phyloP scores from a whole-genome alignment of 352 stramenopile genomes.

The Phytophthora meadii region DNA sequence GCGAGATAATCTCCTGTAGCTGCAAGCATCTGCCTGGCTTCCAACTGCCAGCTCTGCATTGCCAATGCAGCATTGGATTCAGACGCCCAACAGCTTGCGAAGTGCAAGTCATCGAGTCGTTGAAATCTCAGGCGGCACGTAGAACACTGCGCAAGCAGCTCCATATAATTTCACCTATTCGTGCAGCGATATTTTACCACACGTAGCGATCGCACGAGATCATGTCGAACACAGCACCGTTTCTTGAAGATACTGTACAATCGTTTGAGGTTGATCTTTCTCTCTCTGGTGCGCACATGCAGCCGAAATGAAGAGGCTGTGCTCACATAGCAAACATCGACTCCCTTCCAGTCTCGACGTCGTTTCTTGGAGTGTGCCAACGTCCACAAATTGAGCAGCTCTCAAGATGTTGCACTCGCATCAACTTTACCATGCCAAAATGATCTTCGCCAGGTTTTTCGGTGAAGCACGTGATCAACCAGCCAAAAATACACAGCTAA shows the following conservation, averaged over 20 bases:
- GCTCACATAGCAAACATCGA: not conserved
- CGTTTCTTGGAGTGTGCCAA: constrained; percentile 1
- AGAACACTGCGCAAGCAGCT: no score
- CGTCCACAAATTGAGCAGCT: constrained; percentile 13
- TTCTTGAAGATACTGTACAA: constrained; percentile 4
- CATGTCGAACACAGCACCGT: constrained; percentile 4
- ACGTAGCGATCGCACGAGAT: constrained; percentile 12
- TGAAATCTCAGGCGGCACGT: constrained; percentile 9
- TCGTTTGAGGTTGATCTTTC: not conserved
- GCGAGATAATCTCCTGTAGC: not conserved
- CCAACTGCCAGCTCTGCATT: not conserved
- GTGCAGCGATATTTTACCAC: constrained; percentile 19
- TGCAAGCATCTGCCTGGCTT: constrained; percentile 8
- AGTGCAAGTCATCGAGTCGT: not conserved
- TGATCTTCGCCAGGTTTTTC: not conserved
- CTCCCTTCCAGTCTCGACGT: not conserved
- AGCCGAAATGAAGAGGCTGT: not conserved
- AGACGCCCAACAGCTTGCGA: not conserved
- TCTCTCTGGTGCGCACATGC: not conserved
- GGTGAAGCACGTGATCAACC: not conserved
- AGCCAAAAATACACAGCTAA: no score
- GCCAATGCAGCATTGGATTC: not conserved
- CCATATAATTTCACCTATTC: not conserved
- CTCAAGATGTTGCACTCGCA: constrained; percentile 5
- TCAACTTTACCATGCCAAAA: not conserved